These are phyloP conservation scores for Neoboletus magnificus DNA, from an alignment of 768 basidiomycete genomes.

Conservation along the genomic window DNA sequence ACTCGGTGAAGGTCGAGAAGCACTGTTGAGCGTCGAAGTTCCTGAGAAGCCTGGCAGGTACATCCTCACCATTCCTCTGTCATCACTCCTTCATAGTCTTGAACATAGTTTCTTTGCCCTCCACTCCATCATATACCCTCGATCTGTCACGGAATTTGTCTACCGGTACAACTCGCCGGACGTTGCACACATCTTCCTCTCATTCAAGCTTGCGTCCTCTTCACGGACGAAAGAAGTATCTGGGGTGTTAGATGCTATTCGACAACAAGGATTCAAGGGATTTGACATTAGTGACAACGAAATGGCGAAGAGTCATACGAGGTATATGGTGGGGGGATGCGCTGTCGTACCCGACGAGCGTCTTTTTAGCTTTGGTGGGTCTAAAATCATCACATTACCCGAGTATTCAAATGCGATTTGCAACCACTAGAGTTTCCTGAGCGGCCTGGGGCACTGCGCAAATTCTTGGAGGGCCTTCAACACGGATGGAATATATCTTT, in stretches of 20 bases:
- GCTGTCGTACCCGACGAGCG: constrained; percentile 78
- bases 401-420: not conserved
- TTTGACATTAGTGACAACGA: constrained; percentile 93
- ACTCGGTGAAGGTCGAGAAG: constrained; percentile 93
- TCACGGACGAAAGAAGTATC: constrained; percentile 57
- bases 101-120: constrained; percentile 75
- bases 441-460: constrained; percentile 84
- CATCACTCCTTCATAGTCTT: not conserved
- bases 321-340: constrained; percentile 93
- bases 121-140: constrained; percentile 84
- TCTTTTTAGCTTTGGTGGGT: constrained; percentile 88
- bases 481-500: constrained; percentile 91
- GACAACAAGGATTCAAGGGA: constrained; percentile 70
- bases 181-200: constrained; percentile 83
- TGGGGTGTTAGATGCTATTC: constrained; percentile 61
- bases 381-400: not conserved
- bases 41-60: constrained; percentile 92
- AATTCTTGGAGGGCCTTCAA: constrained; percentile 82
- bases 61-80: constrained; percentile 15
- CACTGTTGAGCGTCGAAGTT: constrained; percentile 88
- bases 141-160: constrained; percentile 92
- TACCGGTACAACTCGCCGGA: constrained; percentile 81
- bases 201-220: constrained; percentile 73
- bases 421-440: constrained; percentile 86
- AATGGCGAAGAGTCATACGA: constrained; percentile 88